These are phyloP conservation scores for Salicornia ramosissima DNA, from an alignment of 148 eudicot species.

Conservation along the genomic window DNA sequence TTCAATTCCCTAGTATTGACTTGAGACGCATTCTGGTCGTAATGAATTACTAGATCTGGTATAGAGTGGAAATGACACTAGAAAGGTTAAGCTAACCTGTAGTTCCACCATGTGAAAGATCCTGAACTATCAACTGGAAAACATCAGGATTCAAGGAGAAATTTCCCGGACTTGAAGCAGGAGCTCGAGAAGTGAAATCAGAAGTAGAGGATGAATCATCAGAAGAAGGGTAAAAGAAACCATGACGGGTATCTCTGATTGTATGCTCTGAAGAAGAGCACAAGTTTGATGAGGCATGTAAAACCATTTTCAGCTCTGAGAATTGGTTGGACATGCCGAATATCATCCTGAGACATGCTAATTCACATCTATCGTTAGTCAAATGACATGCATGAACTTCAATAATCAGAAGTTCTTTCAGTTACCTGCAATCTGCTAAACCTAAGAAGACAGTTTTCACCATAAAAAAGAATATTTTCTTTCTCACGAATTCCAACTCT, in stretches of 20 bases:
- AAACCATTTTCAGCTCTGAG: constrained; percentile 88
- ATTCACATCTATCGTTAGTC: constrained; percentile 70
- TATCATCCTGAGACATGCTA: constrained; percentile 99
- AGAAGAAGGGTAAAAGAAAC: constrained; percentile 60
- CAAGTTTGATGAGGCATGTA: constrained; percentile 60
- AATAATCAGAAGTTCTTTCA: constrained; percentile 22
- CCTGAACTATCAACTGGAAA: constrained; percentile 77
- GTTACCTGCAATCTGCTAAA: constrained; percentile 15
- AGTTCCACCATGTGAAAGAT: constrained; percentile 66
- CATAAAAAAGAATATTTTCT: constrained; percentile 4
- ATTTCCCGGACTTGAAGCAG: constrained; percentile 57
- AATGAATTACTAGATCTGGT: constrained; percentile 19
- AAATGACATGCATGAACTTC: constrained; percentile 33
- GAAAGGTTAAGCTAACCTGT: constrained; percentile 71
- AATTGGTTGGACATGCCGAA: constrained; percentile 89
- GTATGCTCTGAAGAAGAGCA: constrained; percentile 52
- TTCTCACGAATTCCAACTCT: neutral
- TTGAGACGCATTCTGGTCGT: neutral
- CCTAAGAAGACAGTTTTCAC: constrained; percentile 19
- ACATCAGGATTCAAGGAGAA: constrained; percentile 55
- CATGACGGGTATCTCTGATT: constrained; percentile 50
- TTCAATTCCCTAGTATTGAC: constrained; percentile 11
- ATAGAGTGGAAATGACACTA: constrained; percentile 31
- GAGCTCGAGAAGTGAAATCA: constrained; percentile 69
- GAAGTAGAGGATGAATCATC: constrained; percentile 75